These are phyloP conservation scores for Herpotrichia juniperi DNA, from an alignment of 2,329 filamentous ascomycete genomes.

Conservation along the genomic window DNA sequence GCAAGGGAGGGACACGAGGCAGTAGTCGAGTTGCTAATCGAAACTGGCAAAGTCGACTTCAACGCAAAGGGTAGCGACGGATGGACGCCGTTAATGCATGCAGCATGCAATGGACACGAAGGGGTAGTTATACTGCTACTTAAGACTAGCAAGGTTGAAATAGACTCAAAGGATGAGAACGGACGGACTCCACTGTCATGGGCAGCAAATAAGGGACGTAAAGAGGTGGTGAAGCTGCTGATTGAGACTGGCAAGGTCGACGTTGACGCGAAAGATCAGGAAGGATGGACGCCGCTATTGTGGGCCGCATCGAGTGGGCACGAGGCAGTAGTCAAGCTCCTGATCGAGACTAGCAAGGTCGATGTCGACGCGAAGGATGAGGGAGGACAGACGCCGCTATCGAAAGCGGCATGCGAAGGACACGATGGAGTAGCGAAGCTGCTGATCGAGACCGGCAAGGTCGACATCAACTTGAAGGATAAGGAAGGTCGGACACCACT, in stretches of 20 bases:
- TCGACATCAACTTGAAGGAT: too few relatives aligned
- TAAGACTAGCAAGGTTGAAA: too few relatives aligned
- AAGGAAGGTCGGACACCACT: too few relatives aligned
- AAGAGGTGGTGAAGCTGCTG: slow-evolving; percentile 7
- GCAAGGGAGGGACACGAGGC: background rate
- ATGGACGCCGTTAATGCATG: background rate
- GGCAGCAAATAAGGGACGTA: slow-evolving; percentile 5
- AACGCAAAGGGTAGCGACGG: background rate
- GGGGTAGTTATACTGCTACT: background rate
- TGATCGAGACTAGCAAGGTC: too few relatives aligned
- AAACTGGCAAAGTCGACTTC: background rate
- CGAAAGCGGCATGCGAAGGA: background rate
- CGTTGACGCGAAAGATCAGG: background rate
- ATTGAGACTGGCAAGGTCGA: slow-evolving; percentile 6
- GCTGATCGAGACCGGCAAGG: background rate
- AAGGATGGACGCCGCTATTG: background rate
- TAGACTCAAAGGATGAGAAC: too few relatives aligned
- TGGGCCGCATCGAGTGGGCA: background rate
- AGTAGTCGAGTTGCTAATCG: background rate
- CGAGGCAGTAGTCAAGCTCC: background rate
- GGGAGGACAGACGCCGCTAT: too few relatives aligned
- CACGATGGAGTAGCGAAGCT: background rate
- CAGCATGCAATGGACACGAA: background rate
- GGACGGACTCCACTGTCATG: background rate
- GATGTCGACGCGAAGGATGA: too few relatives aligned